These are phyloP conservation scores for Porphyrellus cyaneotinctus DNA, from an alignment of 768 basidiomycete species.

Conservation along the genomic window DNA sequence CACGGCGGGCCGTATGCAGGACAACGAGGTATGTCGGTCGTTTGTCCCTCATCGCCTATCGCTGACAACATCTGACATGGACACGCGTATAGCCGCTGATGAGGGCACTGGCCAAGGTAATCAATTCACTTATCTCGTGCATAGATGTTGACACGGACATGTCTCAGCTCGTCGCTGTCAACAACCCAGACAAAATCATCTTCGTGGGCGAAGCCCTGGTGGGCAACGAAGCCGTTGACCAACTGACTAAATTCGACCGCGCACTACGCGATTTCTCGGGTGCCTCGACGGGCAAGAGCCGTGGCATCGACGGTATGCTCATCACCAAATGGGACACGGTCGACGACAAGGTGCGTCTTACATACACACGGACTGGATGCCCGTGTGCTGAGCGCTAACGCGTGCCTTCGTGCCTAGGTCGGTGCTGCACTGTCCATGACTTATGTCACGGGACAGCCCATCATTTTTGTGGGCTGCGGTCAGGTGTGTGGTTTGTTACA, in stretches of 20 bases:
- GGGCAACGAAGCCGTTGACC: constrained; percentile 98
- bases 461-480: constrained; percentile 96
- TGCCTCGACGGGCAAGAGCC: constrained; percentile 58
- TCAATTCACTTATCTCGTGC: neutral
- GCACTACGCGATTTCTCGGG: constrained; percentile 90
- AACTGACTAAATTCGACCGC: constrained; percentile 93
- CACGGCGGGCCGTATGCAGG: constrained; percentile 98
- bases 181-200: constrained; percentile 94
- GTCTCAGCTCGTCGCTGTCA: constrained; percentile 78
- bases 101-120: constrained; percentile 94
- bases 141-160: neutral
- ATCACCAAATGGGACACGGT: constrained; percentile 99
- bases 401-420: constrained; percentile 60
- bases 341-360: constrained; percentile 80
- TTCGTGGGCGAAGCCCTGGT: constrained; percentile 98
- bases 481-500: constrained; percentile 55
- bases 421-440: constrained; percentile 99
- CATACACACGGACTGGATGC: neutral
- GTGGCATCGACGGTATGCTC: constrained; percentile 97
- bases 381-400: neutral
- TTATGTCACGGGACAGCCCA: constrained; percentile 97
- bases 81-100: constrained; percentile 69
- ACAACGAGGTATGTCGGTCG: constrained; percentile 74
- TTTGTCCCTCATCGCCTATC: neutral
- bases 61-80: neutral